Evolutionary conservation across 768 basidiomycete species (phyloP).

Genomic region (Coprinopsis sp.): DNA sequence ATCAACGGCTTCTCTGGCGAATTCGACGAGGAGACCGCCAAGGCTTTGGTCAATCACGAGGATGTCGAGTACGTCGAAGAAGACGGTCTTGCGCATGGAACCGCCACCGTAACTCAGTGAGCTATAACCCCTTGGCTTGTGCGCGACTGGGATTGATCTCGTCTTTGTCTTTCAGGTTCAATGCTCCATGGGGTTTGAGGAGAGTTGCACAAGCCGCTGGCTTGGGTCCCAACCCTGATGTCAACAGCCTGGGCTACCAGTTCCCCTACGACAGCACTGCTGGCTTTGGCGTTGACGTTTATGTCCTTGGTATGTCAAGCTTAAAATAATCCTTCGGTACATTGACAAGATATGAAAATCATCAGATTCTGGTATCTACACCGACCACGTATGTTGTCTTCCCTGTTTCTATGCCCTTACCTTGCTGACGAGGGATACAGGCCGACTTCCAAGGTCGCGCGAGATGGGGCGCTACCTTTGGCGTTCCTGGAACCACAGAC

Average conservation of each 20-base stretch:
- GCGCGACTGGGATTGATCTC: not conserved
- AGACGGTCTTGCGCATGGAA: slow-evolving; percentile 21
- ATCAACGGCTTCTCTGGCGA: slow-evolving; percentile 13
- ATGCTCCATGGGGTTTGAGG: slow-evolving; percentile 31
- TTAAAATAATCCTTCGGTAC: not conserved
- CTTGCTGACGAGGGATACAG: slow-evolving; percentile 11
- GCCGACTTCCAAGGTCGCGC: slow-evolving; percentile 36
- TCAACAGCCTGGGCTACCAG: slow-evolving; percentile 16
- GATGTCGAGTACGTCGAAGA: slow-evolving; percentile 22
- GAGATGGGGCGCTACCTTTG: slow-evolving; percentile 32
- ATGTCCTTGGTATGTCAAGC: slow-evolving; percentile 30
- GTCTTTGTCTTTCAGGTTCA: slow-evolving; percentile 15
- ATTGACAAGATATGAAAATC: not conserved
- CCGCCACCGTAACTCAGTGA: slow-evolving; percentile 16
- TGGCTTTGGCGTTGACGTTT: slow-evolving; percentile 35
- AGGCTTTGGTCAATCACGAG: slow-evolving; percentile 15
- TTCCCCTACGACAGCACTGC: slow-evolving; percentile 23
- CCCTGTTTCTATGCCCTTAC: not conserved
- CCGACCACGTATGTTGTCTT: slow-evolving; percentile 1
- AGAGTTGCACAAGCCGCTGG: slow-evolving; percentile 18
- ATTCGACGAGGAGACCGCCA: slow-evolving; percentile 16
- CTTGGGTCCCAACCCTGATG: not conserved
- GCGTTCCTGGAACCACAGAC: slow-evolving; percentile 23
- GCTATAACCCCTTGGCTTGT: not conserved
- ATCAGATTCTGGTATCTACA: slow-evolving; percentile 6